Evolutionary conservation across 2,329 filamentous ascomycete species (phyloP).

Genomic region (Aureobasidium lini): DNA sequence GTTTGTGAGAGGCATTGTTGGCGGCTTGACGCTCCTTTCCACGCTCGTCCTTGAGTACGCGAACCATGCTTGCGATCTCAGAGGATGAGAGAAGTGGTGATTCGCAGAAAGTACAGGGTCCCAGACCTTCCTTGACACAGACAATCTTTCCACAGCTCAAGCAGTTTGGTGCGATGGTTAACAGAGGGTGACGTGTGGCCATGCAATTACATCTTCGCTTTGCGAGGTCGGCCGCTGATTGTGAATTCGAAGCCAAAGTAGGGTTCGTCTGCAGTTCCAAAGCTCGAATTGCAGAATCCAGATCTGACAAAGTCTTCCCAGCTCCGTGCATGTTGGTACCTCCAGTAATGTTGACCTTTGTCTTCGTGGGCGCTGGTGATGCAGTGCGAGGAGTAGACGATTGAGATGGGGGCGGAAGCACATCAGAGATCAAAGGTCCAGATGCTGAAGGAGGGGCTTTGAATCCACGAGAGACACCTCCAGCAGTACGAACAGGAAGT

Average conservation of each 20-base stretch:
- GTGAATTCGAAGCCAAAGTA: slow-evolving; percentile 39
- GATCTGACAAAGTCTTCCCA: slow-evolving; percentile 61
- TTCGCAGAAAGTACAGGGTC: slow-evolving; percentile 87
- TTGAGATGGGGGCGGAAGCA: slow-evolving; percentile 24
- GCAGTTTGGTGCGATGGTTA: slow-evolving; percentile 90
- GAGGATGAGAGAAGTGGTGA: slow-evolving; percentile 60
- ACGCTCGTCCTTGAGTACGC: slow-evolving; percentile 73
- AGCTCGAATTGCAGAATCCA: slow-evolving; percentile 72
- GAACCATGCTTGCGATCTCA: slow-evolving; percentile 80
- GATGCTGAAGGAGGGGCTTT: slow-evolving; percentile 60
- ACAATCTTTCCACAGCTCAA: slow-evolving; percentile 89
- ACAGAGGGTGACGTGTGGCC: slow-evolving; percentile 76
- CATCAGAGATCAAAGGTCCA: slow-evolving; percentile 76
- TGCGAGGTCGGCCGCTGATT: slow-evolving; percentile 43
- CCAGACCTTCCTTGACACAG: slow-evolving; percentile 87
- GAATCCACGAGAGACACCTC: slow-evolving; percentile 38
- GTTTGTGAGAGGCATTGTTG: slow-evolving; percentile 64
- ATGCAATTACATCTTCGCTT: slow-evolving; percentile 78
- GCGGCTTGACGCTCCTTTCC: slow-evolving; percentile 78
- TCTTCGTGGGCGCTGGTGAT: slow-evolving; percentile 41
- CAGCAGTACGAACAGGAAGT: slow-evolving; percentile 36
- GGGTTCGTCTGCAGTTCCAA: slow-evolving; percentile 92
- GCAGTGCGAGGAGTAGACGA: slow-evolving; percentile 45
- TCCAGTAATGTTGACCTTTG: slow-evolving; percentile 67
- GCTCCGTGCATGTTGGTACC: slow-evolving; percentile 76